Base-by-base conservation (phyloP, 2,329 filamentous ascomycete species). In the Colletotrichum sp. region DNA sequence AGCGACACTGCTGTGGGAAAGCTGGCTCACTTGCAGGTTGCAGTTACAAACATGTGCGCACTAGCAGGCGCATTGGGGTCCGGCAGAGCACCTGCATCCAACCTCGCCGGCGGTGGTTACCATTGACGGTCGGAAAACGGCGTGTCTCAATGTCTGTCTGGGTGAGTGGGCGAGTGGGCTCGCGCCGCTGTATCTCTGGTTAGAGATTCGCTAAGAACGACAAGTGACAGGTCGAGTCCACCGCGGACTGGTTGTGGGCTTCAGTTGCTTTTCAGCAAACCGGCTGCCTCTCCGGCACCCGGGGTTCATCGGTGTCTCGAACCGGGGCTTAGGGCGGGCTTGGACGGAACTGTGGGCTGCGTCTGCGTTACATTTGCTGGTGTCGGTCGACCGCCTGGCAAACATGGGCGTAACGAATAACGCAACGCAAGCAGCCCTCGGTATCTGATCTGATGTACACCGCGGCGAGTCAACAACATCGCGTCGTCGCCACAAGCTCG, bases 281-380 rank as follows among this genome's bases (percentile, higher is more conserved):
- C 74, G 74, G 74, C 74, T 76, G 70, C 44, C 44, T 74, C 74
- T 76, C 74, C 74, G 74, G 70, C 57, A 52, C 36, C 74, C 71
- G 74, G 74, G 68, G 64, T 48, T 65, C 65, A 60, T 68, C 71
- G 59, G 44, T 52, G 44, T 65, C 59, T 36, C 70, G 72, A 26
- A 10, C 64, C 74, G 74, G 70, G 71, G 70, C 39, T 75, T 63
- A 36, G 22, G 62, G 62, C 60, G 60, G 68, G 68, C 72, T 67
- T 52, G 36, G 57, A 44, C 68, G 34, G 57, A 44, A 62, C 48
- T 28, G 65, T 69, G 70, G 70, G 32, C 62, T 74, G 26, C 59
- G 18, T 71, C 28, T 65, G 39, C 34, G 28, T 12, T 62, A 36
- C 68, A 18, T 52, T 48, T 44, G 65, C 65, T 68, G 48, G 30